Evolutionary conservation across 169 alveolate genomes (phyloP).

Genomic region (Cryptosporidium tyzzeri): DNA sequence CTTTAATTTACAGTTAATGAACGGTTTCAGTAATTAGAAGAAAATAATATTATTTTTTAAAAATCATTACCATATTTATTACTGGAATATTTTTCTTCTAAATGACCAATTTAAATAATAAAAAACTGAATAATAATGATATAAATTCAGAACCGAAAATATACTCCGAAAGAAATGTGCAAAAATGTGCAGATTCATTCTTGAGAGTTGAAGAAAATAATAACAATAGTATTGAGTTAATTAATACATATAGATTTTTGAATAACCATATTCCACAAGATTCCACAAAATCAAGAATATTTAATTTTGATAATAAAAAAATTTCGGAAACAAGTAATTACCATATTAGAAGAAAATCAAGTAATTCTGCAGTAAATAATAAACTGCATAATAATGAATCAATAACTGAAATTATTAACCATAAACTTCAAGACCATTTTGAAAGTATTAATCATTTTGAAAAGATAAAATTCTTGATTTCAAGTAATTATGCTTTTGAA

Average conservation of each 20-base stretch:
- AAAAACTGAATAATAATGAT: background rate
- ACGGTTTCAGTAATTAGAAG: background rate
- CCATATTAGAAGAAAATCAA: background rate
- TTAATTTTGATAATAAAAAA: background rate
- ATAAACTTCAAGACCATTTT: conserved; percentile 13
- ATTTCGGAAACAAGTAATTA: background rate
- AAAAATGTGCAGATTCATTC: background rate
- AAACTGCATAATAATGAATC: background rate
- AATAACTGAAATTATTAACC: conserved; percentile 16
- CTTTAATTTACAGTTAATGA: background rate
- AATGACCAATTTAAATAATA: background rate
- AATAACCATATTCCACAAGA: background rate
- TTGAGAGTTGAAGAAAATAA: background rate
- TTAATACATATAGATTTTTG: background rate
- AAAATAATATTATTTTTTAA: no score
- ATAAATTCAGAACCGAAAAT: background rate
- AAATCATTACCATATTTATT: background rate
- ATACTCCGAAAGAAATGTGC: no score
- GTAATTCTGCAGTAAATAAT: background rate
- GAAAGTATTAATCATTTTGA: conserved; percentile 13
- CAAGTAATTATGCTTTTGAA: conserved; percentile 40
- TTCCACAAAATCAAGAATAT: background rate
- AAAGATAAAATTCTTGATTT: conserved; percentile 24
- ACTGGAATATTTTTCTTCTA: background rate
- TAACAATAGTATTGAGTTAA: background rate